phyloP scores from a whole-genome alignment of 2,329 filamentous ascomycete genomes.

The Xylaria arbuscula region DNA sequence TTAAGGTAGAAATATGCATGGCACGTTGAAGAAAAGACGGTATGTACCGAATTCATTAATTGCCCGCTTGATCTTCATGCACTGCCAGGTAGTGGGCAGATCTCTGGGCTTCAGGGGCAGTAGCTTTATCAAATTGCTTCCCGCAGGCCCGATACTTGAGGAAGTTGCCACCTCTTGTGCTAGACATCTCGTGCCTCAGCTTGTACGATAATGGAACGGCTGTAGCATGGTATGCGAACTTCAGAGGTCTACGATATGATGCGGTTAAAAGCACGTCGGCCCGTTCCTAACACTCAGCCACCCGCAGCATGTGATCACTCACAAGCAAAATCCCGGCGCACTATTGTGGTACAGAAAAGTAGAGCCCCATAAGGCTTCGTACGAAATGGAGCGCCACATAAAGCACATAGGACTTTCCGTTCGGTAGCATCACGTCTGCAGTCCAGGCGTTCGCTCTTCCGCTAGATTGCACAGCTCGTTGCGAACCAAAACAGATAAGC shows the following conservation, averaged over 20 bases:
- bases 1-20: neutral
- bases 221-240: neutral
- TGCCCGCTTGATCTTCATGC: no score
- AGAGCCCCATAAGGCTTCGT: conserved; percentile 2
- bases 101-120: no score
- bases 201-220: neutral
- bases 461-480: neutral
- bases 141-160: no score
- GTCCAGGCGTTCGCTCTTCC: neutral
- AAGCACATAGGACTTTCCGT: neutral
- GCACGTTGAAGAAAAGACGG: neutral
- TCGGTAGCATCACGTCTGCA: neutral
- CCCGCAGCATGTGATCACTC: conserved; percentile 1
- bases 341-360: no score
- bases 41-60: no score
- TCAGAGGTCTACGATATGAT: neutral
- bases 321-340: neutral
- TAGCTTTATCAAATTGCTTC: no score
- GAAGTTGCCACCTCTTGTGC: no score
- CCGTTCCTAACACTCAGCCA: neutral
- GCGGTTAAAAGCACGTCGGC: conserved; percentile 5
- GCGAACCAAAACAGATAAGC: neutral
- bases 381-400: neutral
- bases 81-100: no score
- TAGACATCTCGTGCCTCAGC: no score